A percentile compares a stretch with the other conserved stretches of the same genome.
These are phyloP conservation scores for Phytophthora gonapodyides DNA, from an alignment of 352 stramenopile genomes.

Conservation along the genomic window DNA sequence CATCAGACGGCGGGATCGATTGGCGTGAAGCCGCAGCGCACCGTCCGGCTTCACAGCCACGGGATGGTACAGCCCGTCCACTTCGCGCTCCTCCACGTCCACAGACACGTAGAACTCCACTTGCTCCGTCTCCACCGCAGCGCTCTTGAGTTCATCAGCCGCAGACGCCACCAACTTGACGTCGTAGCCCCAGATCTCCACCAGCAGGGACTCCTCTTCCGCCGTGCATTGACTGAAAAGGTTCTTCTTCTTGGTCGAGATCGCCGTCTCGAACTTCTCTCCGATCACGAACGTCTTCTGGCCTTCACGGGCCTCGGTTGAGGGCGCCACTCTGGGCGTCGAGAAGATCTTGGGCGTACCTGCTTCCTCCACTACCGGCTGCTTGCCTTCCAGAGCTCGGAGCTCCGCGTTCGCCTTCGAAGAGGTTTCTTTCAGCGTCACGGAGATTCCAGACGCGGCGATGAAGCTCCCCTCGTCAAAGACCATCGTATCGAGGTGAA, in stretches of 20 bases:
- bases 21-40: conserved; percentile 59
- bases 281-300: conserved; percentile 27
- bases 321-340: conserved; percentile 22
- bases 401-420: conserved; percentile 14
- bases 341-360: conserved; percentile 29
- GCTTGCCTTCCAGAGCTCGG: conserved; percentile 15
- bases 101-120: conserved; percentile 74
- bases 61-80: conserved; percentile 64
- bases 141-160: neutral
- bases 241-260: conserved; percentile 23
- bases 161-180: conserved; percentile 22
- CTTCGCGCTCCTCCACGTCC: conserved; percentile 73
- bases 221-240: conserved; percentile 13
- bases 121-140: conserved; percentile 22
- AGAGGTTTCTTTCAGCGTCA: conserved; percentile 40
- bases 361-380: conserved; percentile 5
- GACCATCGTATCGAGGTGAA: conserved; percentile 36
- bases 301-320: neutral
- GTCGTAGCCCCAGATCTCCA: conserved; percentile 66
- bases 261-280: conserved; percentile 32
- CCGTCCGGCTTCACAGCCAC: conserved; percentile 77
- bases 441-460: conserved; percentile 26
- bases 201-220: conserved; percentile 46
- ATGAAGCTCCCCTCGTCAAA: conserved; percentile 26
- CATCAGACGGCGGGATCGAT: conserved; percentile 57